Conservation (phyloP, 2,329 filamentous ascomycete species). For the Alternaria arborescens region DNA sequence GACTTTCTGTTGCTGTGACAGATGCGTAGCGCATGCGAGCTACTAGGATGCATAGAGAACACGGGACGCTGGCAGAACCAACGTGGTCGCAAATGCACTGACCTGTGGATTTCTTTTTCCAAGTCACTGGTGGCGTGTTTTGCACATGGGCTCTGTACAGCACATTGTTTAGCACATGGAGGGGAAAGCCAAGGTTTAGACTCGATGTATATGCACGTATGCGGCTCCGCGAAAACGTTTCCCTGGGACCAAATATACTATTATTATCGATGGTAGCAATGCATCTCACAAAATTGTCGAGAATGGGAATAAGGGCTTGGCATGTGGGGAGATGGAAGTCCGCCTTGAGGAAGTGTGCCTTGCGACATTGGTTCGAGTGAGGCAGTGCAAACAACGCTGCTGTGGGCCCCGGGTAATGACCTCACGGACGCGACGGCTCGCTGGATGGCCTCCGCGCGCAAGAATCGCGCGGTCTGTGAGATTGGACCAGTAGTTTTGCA, state of each 20-base stretch:
- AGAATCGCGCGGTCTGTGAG: constrained; percentile 5
- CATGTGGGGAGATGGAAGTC: constrained; percentile 24
- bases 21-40: not conserved
- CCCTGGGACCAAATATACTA: constrained; percentile 21
- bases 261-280: constrained; percentile 14
- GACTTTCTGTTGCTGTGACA: not conserved
- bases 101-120: not conserved
- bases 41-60: not conserved
- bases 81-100: not conserved
- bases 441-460: constrained; percentile 16
- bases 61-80: not conserved
- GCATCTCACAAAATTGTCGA: constrained; percentile 15
- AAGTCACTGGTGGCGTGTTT: not conserved
- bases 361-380: constrained; percentile 25
- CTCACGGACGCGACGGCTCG: constrained; percentile 18
- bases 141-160: not conserved
- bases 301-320: constrained; percentile 18
- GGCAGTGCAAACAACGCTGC: constrained; percentile 31
- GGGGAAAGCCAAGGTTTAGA: constrained; percentile 1
- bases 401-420: constrained; percentile 18
- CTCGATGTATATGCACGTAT: constrained; percentile 6
- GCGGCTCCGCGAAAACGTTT: constrained; percentile 1
- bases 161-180: constrained; percentile 6
- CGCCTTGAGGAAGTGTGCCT: constrained; percentile 39
- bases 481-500: constrained; percentile 10